Conservation (phyloP, 768 basidiomycete genomes). For the Calvatia gigantea region DNA sequence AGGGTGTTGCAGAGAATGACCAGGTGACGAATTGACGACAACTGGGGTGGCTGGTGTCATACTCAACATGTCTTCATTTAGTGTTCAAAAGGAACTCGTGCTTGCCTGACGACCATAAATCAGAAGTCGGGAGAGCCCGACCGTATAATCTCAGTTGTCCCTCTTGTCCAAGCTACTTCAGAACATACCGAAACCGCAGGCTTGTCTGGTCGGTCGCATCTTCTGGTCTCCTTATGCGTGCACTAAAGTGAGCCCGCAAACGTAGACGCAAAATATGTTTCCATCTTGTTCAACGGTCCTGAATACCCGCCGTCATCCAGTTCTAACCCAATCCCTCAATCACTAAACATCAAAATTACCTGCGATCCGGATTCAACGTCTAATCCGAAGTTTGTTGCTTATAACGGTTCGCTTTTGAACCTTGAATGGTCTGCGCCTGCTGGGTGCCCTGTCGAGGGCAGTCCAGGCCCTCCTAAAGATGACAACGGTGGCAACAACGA, state of each 20-base stretch:
- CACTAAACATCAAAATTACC: constrained; percentile 55
- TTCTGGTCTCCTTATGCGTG: constrained; percentile 4
- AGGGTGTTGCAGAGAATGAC: constrained; percentile 50
- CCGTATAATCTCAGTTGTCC: constrained; percentile 70
- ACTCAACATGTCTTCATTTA: constrained; percentile 25
- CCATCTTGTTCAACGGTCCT: constrained; percentile 54
- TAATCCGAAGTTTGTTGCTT: constrained; percentile 53
- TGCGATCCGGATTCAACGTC: constrained; percentile 44
- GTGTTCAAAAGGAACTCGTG: constrained; percentile 69
- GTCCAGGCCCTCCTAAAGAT: constrained; percentile 20
- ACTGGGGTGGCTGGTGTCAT: background rate
- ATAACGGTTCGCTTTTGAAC: constrained; percentile 50
- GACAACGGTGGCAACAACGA: constrained; percentile 29
- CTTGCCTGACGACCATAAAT: constrained; percentile 71
- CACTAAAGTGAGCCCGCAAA: constrained; percentile 7
- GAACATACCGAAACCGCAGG: constrained; percentile 28
- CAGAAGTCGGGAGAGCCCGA: constrained; percentile 50
- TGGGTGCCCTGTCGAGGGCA: constrained; percentile 47
- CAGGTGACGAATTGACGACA: constrained; percentile 49
- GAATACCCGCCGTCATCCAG: constrained; percentile 52
- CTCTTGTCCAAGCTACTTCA: constrained; percentile 48
- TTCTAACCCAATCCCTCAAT: constrained; percentile 46
- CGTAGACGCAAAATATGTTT: constrained; percentile 53
- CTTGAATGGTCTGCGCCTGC: constrained; percentile 63
- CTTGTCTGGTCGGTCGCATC: constrained; percentile 35